Evolutionary conservation across 176 grass and related monocot species (phyloP).

Genomic region (Triticum aestivum): DNA sequence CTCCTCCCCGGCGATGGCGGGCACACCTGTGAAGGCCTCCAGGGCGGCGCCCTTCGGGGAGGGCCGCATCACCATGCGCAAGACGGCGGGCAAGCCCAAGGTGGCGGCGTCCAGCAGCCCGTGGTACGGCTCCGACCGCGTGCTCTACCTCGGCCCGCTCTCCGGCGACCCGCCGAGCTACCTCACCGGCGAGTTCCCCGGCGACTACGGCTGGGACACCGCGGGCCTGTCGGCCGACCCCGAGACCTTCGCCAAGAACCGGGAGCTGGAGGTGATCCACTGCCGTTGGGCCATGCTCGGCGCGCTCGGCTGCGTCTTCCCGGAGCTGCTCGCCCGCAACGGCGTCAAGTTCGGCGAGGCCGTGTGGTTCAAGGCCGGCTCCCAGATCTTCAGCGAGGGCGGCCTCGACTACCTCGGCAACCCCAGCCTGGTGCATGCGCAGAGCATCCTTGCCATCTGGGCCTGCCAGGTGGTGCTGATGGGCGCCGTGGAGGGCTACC

Average conservation of each 20-base stretch:
- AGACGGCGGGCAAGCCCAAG: slow-evolving; percentile 55
- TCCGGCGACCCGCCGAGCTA: slow-evolving; percentile 54
- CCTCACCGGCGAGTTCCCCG: slow-evolving; percentile 59
- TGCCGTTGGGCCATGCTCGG: slow-evolving; percentile 70
- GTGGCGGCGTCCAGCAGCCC: slow-evolving; percentile 42
- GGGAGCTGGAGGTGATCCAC: slow-evolving; percentile 78
- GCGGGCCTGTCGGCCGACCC: slow-evolving; percentile 47
- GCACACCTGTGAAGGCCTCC: slow-evolving; percentile 32
- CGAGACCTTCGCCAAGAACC: slow-evolving; percentile 78
- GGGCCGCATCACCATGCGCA: slow-evolving; percentile 63
- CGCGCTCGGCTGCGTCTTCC: slow-evolving; percentile 74
- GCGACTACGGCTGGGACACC: slow-evolving; percentile 75
- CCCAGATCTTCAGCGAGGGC: slow-evolving; percentile 77
- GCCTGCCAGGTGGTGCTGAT: slow-evolving; percentile 74
- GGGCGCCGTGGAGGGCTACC: slow-evolving; percentile 87
- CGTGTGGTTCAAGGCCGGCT: slow-evolving; percentile 78
- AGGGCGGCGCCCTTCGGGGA: slow-evolving; percentile 36
- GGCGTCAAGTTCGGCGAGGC: slow-evolving; percentile 80
- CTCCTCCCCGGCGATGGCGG: slow-evolving; percentile 43
- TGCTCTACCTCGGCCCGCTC: slow-evolving; percentile 55
- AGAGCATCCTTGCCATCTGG: slow-evolving; percentile 90
- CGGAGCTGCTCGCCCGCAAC: slow-evolving; percentile 61
- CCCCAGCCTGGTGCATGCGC: slow-evolving; percentile 74
- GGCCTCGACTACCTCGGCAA: slow-evolving; percentile 87
- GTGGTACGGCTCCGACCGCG: slow-evolving; percentile 61